Conservation (phyloP, 2,329 filamentous ascomycete species). For the Pseudonectria foliicola region DNA sequence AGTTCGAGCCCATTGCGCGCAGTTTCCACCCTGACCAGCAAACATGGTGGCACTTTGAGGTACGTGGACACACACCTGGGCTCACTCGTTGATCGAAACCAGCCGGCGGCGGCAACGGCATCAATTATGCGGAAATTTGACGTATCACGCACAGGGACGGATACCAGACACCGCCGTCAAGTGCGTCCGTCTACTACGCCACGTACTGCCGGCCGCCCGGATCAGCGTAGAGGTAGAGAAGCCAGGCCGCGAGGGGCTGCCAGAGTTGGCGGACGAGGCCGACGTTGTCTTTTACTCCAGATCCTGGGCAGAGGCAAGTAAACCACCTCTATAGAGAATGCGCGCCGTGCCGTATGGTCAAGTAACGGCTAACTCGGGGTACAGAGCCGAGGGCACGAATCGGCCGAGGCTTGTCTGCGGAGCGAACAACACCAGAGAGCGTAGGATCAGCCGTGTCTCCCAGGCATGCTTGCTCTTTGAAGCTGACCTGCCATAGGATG, state of each 20-base stretch:
- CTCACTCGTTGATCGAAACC: too few relatives aligned
- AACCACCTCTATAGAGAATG: slow-evolving; percentile 2
- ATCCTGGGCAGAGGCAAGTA: slow-evolving; percentile 59
- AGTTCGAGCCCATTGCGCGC: slow-evolving; percentile 45
- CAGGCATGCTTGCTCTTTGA: slow-evolving; percentile 2
- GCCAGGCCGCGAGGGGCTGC: slow-evolving; percentile 52
- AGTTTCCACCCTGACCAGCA: slow-evolving; percentile 29
- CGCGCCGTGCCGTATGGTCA: too few relatives aligned
- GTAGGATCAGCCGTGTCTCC: slow-evolving; percentile 30
- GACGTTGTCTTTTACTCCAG: slow-evolving; percentile 70
- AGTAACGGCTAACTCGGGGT: slow-evolving; percentile 10
- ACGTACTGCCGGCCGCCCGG: slow-evolving; percentile 33
- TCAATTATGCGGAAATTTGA: slow-evolving; percentile 8
- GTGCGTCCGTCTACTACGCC: slow-evolving; percentile 52
- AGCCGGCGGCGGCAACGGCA: not conserved
- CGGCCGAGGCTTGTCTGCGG: slow-evolving; percentile 44
- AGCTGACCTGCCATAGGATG: slow-evolving; percentile 29
- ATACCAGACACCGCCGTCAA: slow-evolving; percentile 52
- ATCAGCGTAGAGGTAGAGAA: slow-evolving; percentile 71
- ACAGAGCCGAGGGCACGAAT: slow-evolving; percentile 33
- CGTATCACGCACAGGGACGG: slow-evolving; percentile 44
- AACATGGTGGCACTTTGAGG: slow-evolving; percentile 69
- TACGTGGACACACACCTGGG: slow-evolving; percentile 23
- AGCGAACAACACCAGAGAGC: slow-evolving; percentile 35
- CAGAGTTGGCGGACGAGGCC: slow-evolving; percentile 52